A percentile compares a stretch with the other conserved stretches of the same genome.
phyloP scores from a whole-genome alignment of 345 rosid genomes.

The Nephelium lappaceum region DNA sequence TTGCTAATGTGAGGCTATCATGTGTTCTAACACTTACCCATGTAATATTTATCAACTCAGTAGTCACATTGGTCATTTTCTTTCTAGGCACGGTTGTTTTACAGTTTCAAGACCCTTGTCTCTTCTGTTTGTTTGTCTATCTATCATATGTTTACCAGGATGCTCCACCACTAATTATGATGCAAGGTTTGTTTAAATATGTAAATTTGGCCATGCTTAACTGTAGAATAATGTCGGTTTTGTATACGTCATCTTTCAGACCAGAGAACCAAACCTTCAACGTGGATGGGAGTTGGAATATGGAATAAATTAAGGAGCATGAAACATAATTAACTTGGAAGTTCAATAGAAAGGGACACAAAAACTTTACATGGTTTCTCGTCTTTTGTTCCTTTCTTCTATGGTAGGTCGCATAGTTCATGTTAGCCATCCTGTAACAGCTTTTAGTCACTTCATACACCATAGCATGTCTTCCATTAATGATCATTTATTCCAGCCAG shows the following conservation, averaged over 20 bases:
- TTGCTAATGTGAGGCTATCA: neutral
- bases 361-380: neutral
- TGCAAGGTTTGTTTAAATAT: slow-evolving; percentile 2
- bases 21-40: neutral
- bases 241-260: neutral
- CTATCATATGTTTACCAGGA: neutral
- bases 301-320: neutral
- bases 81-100: slow-evolving; percentile 20
- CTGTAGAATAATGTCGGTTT: slow-evolving; percentile 3
- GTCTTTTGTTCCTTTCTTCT: slow-evolving; percentile 6
- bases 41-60: neutral
- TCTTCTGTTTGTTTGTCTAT: slow-evolving; percentile 20
- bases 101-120: slow-evolving; percentile 28
- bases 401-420: neutral
- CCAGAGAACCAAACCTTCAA: neutral
- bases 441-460: neutral
- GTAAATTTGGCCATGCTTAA: slow-evolving; percentile 6
- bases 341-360: neutral
- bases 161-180: slow-evolving; percentile 7
- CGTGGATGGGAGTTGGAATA: neutral
- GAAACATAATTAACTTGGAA: neutral
- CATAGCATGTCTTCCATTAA: neutral
- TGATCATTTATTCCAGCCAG: neutral
- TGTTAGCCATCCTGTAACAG: neutral
- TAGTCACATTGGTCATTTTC: slow-evolving; percentile 3